These are phyloP conservation scores for Fraxinus floribunda DNA, from an alignment of 305 asterid genomes.

Conservation along the genomic window DNA sequence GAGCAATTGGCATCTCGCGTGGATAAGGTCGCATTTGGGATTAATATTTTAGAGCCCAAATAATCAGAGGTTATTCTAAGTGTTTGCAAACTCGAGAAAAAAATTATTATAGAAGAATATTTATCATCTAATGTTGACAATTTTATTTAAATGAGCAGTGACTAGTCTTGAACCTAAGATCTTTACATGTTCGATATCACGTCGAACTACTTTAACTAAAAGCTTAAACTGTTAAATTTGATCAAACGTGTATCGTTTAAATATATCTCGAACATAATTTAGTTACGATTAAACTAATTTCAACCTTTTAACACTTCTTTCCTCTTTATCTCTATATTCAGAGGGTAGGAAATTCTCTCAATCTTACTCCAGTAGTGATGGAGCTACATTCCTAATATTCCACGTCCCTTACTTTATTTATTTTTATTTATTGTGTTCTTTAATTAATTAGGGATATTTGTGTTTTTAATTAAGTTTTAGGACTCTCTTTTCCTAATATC, in stretches of 20 bases:
- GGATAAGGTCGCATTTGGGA: neutral
- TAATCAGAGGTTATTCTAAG: neutral
- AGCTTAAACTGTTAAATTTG: neutral
- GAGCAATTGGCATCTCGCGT: neutral
- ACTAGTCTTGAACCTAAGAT: neutral
- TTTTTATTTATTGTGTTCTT: neutral
- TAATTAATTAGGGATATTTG: neutral
- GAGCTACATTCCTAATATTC: neutral
- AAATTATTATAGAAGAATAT: neutral
- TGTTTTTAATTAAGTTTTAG: neutral
- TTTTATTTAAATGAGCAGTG: neutral
- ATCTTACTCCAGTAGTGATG: neutral
- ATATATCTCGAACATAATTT: neutral
- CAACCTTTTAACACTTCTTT: neutral
- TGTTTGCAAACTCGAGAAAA: neutral
- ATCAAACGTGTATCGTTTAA: neutral
- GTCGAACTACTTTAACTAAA: neutral
- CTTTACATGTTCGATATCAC: neutral
- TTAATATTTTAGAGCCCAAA: neutral
- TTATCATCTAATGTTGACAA: neutral
- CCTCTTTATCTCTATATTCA: neutral
- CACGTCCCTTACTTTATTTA: neutral
- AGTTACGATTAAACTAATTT: neutral
- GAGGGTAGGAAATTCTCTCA: neutral
- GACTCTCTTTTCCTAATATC: neutral